Evolutionary conservation across 257 asterid genomes (phyloP).

Genomic region (Lithospermum erythrorhizon): DNA sequence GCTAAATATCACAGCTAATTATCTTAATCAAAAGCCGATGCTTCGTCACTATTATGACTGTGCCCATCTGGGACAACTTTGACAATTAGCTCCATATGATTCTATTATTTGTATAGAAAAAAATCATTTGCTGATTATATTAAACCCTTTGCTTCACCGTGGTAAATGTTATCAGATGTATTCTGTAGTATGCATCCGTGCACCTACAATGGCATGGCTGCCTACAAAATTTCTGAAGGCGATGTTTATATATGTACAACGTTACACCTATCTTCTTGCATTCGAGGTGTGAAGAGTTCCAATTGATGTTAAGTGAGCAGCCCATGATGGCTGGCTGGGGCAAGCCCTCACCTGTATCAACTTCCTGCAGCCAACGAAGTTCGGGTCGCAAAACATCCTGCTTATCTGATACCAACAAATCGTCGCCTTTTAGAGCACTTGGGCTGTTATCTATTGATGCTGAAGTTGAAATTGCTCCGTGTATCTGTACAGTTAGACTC

Average conservation of each 20-base stretch:
- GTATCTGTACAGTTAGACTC: conserved; percentile 62
- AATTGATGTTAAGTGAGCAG: background rate
- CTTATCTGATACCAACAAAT: conserved; percentile 18
- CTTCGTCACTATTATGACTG: too few relatives aligned
- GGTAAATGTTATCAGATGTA: background rate
- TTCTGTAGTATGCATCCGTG: background rate
- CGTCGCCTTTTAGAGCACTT: conserved; percentile 5
- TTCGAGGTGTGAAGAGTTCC: background rate
- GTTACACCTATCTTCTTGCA: background rate
- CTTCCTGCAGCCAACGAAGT: too few relatives aligned
- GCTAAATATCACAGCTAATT: too few relatives aligned
- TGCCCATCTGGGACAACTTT: too few relatives aligned
- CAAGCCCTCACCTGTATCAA: too few relatives aligned
- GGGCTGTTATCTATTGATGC: conserved; percentile 13
- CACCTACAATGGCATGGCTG: background rate
- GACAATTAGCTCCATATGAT: too few relatives aligned
- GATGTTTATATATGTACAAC: background rate
- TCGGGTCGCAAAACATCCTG: conserved; percentile 11
- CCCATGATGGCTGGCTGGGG: background rate
- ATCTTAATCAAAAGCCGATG: too few relatives aligned
- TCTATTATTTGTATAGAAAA: too few relatives aligned
- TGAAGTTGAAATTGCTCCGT: conserved; percentile 36
- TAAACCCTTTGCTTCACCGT: too few relatives aligned
- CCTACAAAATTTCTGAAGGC: background rate
- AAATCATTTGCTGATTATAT: too few relatives aligned